Evolutionary conservation across 2,329 filamentous ascomycete genomes (phyloP), one percentile per base, ranked within the genome.

Genomic region (Hypoxylon sp.): DNA sequence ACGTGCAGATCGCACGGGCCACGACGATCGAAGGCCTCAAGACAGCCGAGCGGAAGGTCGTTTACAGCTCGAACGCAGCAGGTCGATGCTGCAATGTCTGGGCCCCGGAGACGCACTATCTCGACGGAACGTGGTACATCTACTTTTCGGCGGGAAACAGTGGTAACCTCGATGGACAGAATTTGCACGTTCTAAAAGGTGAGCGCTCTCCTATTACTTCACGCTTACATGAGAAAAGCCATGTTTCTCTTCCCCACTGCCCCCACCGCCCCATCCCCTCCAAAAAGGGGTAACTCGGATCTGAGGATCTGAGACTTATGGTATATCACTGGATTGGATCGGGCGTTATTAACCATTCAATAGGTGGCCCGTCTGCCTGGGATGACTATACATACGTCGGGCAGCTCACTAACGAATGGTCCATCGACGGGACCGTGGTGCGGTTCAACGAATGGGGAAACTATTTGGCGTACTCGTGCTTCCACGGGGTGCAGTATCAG

Each of bases 391-490:
- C 79, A 2, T 88, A 87, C 68, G 80, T 79, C 7, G 82, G 80
- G 5, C 80, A 83, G 62, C 78, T 87, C 34, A 83, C 78, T 6
- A 78, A 72, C 17, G 81, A 82, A 57, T 88, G 85, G 84, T 80
- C 81, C 7, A 87, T 89, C 59, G 86, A 89, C 72, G 85, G 81
- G 10, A 84, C 84, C 0, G 79, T 87, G 60, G 77, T 88, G 0
- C 82, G 83, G 17, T 83, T 86, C 69, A 78, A 79, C 43, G 76
- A 78, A 30, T 79, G 75, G 63, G 79, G 78, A 19, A 84, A 85
- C 75, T 88, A 87, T 76, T 84, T 87, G 41, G 80, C 86, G 57
- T 87, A 82, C 77, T 88, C 84, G 0, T 87, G 85, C 73, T 82
- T 85, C 75, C 80, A 82, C 13, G 79, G 80, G 41, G 79, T 79